Percentiles rank a stretch among this genome's conserved stretches.
These are phyloP conservation scores for Wickerhamomyces bisporus DNA, from an alignment of 805 yeast species.

Conservation along the genomic window DNA sequence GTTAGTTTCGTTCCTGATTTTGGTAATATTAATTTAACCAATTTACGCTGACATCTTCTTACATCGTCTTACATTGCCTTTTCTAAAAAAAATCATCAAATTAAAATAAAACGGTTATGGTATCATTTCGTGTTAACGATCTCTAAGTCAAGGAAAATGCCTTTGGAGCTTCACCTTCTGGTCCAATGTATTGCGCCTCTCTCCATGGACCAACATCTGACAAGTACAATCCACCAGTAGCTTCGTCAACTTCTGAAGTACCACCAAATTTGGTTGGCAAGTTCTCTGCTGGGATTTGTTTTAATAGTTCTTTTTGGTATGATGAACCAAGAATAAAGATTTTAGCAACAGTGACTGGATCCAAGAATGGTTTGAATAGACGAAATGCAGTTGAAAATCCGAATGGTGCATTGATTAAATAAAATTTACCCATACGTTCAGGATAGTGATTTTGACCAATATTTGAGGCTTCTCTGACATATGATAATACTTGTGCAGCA, in stretches of 20 bases:
- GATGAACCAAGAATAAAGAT: constrained; percentile 80
- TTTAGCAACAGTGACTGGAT: constrained; percentile 95
- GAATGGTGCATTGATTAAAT: constrained; percentile 93
- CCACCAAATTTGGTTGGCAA: constrained; percentile 93
- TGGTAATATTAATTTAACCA: too few relatives aligned
- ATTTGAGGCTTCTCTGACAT: constrained; percentile 87
- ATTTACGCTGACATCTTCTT: too few relatives aligned
- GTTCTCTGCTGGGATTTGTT: constrained; percentile 91
- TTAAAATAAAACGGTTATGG: background rate
- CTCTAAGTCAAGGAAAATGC: constrained; percentile 27
- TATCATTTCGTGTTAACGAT: background rate
- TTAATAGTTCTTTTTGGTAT: constrained; percentile 76
- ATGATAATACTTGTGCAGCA: constrained; percentile 79
- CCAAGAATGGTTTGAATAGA: constrained; percentile 88
- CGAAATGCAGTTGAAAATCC: constrained; percentile 94
- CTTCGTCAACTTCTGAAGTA: constrained; percentile 53
- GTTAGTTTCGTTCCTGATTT: too few relatives aligned
- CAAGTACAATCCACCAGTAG: constrained; percentile 76
- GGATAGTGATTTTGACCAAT: constrained; percentile 98
- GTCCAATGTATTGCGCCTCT: constrained; percentile 80
- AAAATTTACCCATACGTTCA: constrained; percentile 98
- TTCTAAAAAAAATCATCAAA: background rate
- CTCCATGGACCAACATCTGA: constrained; percentile 98
- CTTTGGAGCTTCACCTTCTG: constrained; percentile 91
- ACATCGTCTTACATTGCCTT: too few relatives aligned